Base-by-base conservation (phyloP, 495 filamentous ascomycete genomes). In the Xylaria castorea region DNA sequence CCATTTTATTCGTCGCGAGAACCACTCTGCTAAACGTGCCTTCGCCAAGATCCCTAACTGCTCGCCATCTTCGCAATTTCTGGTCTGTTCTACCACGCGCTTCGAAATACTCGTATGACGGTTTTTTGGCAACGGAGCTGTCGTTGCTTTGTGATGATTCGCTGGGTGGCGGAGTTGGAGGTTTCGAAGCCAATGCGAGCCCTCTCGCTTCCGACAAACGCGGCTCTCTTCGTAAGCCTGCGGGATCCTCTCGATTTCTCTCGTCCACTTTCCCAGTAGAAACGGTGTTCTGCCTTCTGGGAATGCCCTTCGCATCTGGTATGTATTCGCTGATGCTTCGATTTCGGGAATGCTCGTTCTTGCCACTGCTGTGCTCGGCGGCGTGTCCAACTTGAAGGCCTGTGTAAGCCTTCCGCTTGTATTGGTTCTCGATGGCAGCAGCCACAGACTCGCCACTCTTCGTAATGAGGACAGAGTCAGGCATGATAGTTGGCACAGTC, bases 21-120 rank as follows among this genome's bases (percentile, higher is more conserved):
- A 94, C 90, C 36, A 99, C 96, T 74, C 92, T 93, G 81, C 94
- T 97, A 80, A 99, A 99, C 2, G 96, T 97, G 18, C 96, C 96
- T 71, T 97, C 93, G 11, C 96, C 96, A 12, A 99, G 86, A 75
- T 91, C 83, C 66, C 91, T 91, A 32, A 99, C 79, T 42, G 91
- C 92, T 74, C 92, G 86, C 89, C 93, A 99, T 74, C 88, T 85
- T 68, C 86, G 87, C 34, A 85, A 79, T 67, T 89, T 90, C 63
- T 83, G 79, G 72, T 90, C 87, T 32, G 85, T 81, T 12, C 89
- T 85, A 32, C 84, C 87, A 61, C 80, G 83, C 25, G 92, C 91
- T 68, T 90, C 89, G 62, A 92, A 91, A 71, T 87, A 90, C 53
- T 92, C 87, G 63, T 84, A 78, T 3, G 76, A 76, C 57, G 86